Base-by-base conservation (phyloP, 163 green algal species). In the Chlorella variabilis region DNA sequence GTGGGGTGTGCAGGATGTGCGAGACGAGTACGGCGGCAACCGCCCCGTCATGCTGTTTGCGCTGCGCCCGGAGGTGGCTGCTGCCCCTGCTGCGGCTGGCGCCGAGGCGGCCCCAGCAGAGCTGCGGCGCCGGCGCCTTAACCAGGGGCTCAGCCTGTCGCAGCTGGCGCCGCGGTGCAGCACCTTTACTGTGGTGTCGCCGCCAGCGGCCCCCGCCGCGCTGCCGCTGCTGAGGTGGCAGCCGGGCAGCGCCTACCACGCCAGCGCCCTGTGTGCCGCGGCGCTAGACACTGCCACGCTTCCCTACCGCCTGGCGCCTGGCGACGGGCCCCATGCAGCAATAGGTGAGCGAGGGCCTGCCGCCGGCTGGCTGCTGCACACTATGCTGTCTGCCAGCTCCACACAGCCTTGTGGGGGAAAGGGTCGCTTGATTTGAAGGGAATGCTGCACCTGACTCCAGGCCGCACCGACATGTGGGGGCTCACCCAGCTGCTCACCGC, bases 271-370 rank as follows among this genome's bases (percentile, higher is more conserved):
- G 38, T 90, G 91, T 49, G 91, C 88, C 0, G 79, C 88, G 3
- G 89, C 84, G 0, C 58, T 95, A 0, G 91, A 95, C 82, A 87
- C 81, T 6, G 81, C 84, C 4, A 89, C 86, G 13, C 81, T 95
- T 62, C 82, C 91, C 20, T 84, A 84, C 13, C 80, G 89, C 6
- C 83, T 92, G 39, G 31, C 39, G 7, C 21, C 38, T 27, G 8
- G 41, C 33, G 61, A 15, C 3, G 45, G 75, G 33, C 62, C 48
- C 13, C 25, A 2, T 21, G 75, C 29, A 2, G 29, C 41, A 21
- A 36, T 71, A 63, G 75, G 75, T 81, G 59, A n/a, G 71, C 13
- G n/a, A n/a, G n/a, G n/a, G n/a, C n/a, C n/a, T n/a, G n/a, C n/a
- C n/a, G n/a, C n/a, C 2, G 21, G 21, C 0, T 13, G 45, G 45